These are phyloP conservation scores for Basipetospora chlamydospora DNA, from an alignment of 2,329 filamentous ascomycete species.

Conservation along the genomic window DNA sequence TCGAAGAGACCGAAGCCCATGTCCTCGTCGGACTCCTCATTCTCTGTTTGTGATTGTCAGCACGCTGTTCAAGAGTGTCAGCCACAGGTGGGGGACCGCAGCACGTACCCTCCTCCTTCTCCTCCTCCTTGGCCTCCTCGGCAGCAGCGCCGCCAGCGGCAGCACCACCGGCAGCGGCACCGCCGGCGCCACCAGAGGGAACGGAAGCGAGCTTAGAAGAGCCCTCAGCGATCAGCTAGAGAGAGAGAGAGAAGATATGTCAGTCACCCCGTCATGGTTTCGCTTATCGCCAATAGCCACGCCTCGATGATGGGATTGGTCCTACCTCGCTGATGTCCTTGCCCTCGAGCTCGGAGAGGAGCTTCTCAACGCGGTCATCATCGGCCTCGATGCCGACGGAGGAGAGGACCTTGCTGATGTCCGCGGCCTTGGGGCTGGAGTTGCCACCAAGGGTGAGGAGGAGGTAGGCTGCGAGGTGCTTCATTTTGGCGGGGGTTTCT, in stretches of 20 bases:
- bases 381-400: constrained; percentile 95
- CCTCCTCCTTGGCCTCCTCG: constrained; percentile 47
- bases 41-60: constrained; percentile 31
- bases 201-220: constrained; percentile 93
- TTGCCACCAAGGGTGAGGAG: constrained; percentile 92
- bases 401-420: constrained; percentile 79
- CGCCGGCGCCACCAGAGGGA: constrained; percentile 76
- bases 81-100: neutral
- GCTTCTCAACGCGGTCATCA: constrained; percentile 66
- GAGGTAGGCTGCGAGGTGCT: constrained; percentile 99
- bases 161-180: constrained; percentile 52
- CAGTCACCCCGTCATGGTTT: no score
- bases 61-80: neutral
- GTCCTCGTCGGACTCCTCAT: constrained; percentile 59
- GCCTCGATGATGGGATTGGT: neutral
- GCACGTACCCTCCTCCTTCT: constrained; percentile 68
- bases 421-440: constrained; percentile 66
- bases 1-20: constrained; percentile 68
- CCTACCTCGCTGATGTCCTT: constrained; percentile 88
- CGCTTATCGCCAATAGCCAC: neutral
- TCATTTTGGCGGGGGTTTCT: constrained; percentile 56
- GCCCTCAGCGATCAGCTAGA: constrained; percentile 78
- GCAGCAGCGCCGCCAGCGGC: constrained; percentile 52
- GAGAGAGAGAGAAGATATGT: constrained; percentile 11
- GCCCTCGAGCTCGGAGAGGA: constrained; percentile 82